A percentile compares a stretch with the other conserved stretches of the same genome.
phyloP scores from a whole-genome alignment of 805 yeast species.

The Starmerella powellii region DNA sequence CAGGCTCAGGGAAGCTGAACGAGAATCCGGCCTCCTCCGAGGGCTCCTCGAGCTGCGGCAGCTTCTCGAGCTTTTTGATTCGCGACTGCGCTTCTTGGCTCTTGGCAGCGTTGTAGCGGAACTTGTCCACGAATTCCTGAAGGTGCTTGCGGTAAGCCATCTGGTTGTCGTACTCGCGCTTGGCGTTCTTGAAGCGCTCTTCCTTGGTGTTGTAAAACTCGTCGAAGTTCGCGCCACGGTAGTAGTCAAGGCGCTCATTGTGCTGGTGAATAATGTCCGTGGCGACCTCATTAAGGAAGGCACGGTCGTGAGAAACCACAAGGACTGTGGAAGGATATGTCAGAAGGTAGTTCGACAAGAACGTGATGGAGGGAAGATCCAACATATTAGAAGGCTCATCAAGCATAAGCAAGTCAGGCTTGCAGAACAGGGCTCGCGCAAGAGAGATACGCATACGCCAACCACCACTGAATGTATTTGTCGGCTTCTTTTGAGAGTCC shows the following conservation, averaged over 20 bases:
- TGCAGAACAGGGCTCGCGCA: conserved; percentile 94
- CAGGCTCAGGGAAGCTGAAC: conserved; percentile 93
- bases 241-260: conserved; percentile 90
- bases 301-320: conserved; percentile 95
- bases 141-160: conserved; percentile 90
- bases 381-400: conserved; percentile 99
- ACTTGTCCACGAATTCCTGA: conserved; percentile 90
- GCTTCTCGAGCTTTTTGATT: conserved; percentile 88
- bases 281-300: conserved; percentile 93
- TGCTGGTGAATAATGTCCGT: conserved; percentile 98
- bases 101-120: conserved; percentile 94
- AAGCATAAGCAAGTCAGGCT: conserved; percentile 80
- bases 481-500: conserved; percentile 70
- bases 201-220: conserved; percentile 85
- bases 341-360: conserved; percentile 77
- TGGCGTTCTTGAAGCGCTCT: conserved; percentile 85
- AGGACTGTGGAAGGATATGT: conserved; percentile 84
- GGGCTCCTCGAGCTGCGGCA: conserved; percentile 87
- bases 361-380: conserved; percentile 98
- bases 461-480: conserved; percentile 96
- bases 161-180: conserved; percentile 93
- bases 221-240: conserved; percentile 82
- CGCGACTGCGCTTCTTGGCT: conserved; percentile 96
- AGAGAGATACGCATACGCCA: conserved; percentile 99
- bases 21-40: conserved; percentile 77